A percentile compares a stretch with the other conserved stretches of the same genome.
Evolutionary conservation across 1,284 basidiomycete genomes (phyloP).

Genomic region (Psilocybe mexicana): DNA sequence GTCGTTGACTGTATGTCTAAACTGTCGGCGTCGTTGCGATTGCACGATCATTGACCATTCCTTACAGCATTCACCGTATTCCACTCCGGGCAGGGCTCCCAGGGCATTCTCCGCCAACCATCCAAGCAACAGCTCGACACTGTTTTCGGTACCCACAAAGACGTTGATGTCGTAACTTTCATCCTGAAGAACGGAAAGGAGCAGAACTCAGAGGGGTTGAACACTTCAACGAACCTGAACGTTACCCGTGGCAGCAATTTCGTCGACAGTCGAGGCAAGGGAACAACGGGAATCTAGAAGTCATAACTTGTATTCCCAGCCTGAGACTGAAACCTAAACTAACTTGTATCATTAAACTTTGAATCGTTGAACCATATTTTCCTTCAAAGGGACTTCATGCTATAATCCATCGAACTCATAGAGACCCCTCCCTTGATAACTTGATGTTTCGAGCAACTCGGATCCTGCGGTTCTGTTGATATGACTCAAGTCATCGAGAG

Average conservation of each 20-base stretch:
- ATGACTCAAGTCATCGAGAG: too few species aligned
- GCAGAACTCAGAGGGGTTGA: slow-evolving; percentile 50
- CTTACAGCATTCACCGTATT: slow-evolving; percentile 48
- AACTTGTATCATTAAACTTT: background rate
- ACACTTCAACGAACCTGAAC: slow-evolving; percentile 18
- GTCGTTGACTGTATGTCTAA: slow-evolving; percentile 72
- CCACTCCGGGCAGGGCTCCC: slow-evolving; percentile 66
- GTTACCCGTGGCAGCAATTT: slow-evolving; percentile 41
- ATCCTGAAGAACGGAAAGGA: slow-evolving; percentile 64
- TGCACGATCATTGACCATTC: background rate
- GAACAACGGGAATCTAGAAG: background rate
- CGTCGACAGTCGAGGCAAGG: slow-evolving; percentile 43
- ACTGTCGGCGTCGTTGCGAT: background rate
- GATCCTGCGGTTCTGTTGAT: too few species aligned
- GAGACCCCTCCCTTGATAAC: too few species aligned
- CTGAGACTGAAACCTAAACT: background rate
- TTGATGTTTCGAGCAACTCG: too few species aligned
- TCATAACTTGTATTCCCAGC: background rate
- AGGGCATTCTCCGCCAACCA: slow-evolving; percentile 67
- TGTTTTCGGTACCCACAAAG: slow-evolving; percentile 64
- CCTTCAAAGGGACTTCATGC: too few species aligned
- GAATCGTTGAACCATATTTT: too few species aligned
- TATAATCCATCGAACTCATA: too few species aligned
- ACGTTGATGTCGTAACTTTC: slow-evolving; percentile 58
- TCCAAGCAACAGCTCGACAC: slow-evolving; percentile 80